phyloP scores from a whole-genome alignment of 805 yeast genomes.

The Wickerhamiella cacticola region DNA sequence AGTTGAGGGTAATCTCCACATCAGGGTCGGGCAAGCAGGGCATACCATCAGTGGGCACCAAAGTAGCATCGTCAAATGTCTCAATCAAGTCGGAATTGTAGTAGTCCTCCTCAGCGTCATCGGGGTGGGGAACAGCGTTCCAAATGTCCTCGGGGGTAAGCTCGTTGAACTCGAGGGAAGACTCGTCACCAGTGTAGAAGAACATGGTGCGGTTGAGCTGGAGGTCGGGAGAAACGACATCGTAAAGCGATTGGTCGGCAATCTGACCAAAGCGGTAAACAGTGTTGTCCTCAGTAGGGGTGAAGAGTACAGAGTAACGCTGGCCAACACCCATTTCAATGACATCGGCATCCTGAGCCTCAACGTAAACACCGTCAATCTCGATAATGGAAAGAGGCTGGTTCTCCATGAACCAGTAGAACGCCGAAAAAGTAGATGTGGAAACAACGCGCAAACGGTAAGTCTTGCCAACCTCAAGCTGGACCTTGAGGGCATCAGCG shows the following conservation, averaged over 20 bases:
- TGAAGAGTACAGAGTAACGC: slow-evolving; percentile 69
- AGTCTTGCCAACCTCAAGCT: slow-evolving; percentile 73
- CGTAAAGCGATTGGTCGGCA: slow-evolving; percentile 76
- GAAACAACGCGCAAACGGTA: slow-evolving; percentile 72
- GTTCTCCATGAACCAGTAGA: slow-evolving; percentile 77
- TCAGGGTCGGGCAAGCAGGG: slow-evolving; percentile 57
- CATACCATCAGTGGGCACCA: slow-evolving; percentile 50
- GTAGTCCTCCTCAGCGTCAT: slow-evolving; percentile 15
- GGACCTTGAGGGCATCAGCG: slow-evolving; percentile 36
- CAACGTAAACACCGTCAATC: slow-evolving; percentile 81
- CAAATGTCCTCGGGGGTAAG: slow-evolving; percentile 53
- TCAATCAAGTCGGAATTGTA: slow-evolving; percentile 35
- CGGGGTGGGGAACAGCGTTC: slow-evolving; percentile 30
- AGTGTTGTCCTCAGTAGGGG: slow-evolving; percentile 42
- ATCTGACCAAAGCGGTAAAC: slow-evolving; percentile 77
- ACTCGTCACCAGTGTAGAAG: slow-evolving; percentile 32
- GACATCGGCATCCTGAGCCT: slow-evolving; percentile 56
- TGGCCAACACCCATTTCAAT: slow-evolving; percentile 84
- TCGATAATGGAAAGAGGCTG: slow-evolving; percentile 80
- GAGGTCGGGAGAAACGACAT: slow-evolving; percentile 52
- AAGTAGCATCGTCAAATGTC: slow-evolving; percentile 62
- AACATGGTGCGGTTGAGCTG: slow-evolving; percentile 62
- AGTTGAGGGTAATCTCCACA: slow-evolving; percentile 50
- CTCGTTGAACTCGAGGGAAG: slow-evolving; percentile 14
- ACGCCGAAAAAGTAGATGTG: slow-evolving; percentile 85